A percentile compares a stretch with the other conserved stretches of the same genome.
phyloP scores from a whole-genome alignment of 148 eudicot species.

The Tetragonia tetragonoides region DNA sequence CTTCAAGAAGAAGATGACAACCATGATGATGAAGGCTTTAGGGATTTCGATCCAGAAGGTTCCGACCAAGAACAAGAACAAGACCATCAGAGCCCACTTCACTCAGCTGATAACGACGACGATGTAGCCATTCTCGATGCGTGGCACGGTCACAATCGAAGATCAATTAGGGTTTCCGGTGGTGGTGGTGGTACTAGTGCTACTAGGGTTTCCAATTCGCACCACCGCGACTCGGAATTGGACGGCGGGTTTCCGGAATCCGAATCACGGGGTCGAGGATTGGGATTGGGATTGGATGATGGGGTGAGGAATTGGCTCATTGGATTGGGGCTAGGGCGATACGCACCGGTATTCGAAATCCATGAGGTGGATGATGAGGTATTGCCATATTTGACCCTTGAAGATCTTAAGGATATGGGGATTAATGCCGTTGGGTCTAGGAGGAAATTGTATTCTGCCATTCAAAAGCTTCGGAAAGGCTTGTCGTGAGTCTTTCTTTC shows the following conservation, averaged over 20 bases:
- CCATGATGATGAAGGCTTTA: conserved; percentile 14
- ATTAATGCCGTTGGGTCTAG: conserved; percentile 69
- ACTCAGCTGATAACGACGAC: conserved; percentile 12
- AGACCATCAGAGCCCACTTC: conserved; percentile 16
- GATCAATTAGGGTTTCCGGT: conserved; percentile 13
- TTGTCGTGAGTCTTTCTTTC: conserved; percentile 34
- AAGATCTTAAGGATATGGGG: conserved; percentile 85
- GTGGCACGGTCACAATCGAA: conserved; percentile 22
- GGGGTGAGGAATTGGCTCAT: conserved; percentile 60
- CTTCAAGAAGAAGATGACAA: not conserved
- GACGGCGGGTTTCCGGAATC: conserved; percentile 1
- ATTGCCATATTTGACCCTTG: conserved; percentile 56
- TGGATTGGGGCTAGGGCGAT: conserved; percentile 54
- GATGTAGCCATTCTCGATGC: not conserved
- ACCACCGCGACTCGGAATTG: conserved; percentile 11
- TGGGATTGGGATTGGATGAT: conserved; percentile 23
- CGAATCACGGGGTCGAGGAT: conserved; percentile 2
- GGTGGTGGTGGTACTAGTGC: too few species aligned
- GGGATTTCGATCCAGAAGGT: conserved; percentile 12
- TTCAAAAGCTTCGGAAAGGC: conserved; percentile 51
- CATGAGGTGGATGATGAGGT: conserved; percentile 86
- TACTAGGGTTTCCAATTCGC: conserved; percentile 19
- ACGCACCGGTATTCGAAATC: conserved; percentile 59
- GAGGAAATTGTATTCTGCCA: conserved; percentile 58
- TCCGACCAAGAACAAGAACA: conserved; percentile 16